These are phyloP conservation scores for Neonectria sp. DNA, from an alignment of 2,329 filamentous ascomycete species.

Conservation along the genomic window DNA sequence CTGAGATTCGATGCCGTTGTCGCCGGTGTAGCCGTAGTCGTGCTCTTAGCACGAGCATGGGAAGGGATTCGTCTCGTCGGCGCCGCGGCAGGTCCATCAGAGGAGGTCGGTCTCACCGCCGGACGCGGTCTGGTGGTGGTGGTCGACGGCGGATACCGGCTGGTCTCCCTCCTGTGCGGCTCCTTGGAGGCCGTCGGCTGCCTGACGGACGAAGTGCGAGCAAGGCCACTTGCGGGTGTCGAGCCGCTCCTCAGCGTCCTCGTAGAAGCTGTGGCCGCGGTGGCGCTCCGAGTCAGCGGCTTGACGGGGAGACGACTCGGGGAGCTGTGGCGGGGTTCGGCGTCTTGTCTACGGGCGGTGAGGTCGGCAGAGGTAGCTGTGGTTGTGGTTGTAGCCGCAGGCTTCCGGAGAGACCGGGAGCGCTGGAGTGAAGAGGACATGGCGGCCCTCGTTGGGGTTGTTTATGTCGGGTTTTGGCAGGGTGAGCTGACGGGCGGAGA, in stretches of 20 bases:
- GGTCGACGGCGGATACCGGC: slow-evolving; percentile 54
- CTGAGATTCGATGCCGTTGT: slow-evolving; percentile 32
- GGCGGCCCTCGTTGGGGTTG: slow-evolving; percentile 21
- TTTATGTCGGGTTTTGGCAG: slow-evolving; percentile 14
- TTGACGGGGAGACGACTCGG: slow-evolving; percentile 68
- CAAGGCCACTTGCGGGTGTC: slow-evolving; percentile 26
- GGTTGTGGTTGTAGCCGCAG: slow-evolving; percentile 41
- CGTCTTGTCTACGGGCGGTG: slow-evolving; percentile 28
- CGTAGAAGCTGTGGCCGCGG: slow-evolving; percentile 34
- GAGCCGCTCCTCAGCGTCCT: slow-evolving; percentile 41
- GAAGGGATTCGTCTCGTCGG: slow-evolving; percentile 40
- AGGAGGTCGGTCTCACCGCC: slow-evolving; percentile 50
- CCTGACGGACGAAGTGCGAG: slow-evolving; percentile 44
- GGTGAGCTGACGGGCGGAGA: slow-evolving; percentile 6
- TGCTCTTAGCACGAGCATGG: slow-evolving; percentile 53
- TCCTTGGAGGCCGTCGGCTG: slow-evolving; percentile 36
- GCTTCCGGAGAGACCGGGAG: slow-evolving; percentile 65
- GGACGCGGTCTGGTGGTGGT: slow-evolving; percentile 49
- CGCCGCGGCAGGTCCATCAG: slow-evolving; percentile 43
- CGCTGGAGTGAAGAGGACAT: slow-evolving; percentile 65
- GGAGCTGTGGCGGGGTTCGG: slow-evolving; percentile 56
- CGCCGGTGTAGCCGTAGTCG: slow-evolving; percentile 44
- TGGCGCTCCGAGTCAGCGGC: slow-evolving; percentile 55
- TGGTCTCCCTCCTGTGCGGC: slow-evolving; percentile 42
- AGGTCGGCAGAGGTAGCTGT: slow-evolving; percentile 33